Evolutionary conservation across 352 stramenopile genomes (phyloP), one percentile per base, ranked within the genome.

Genomic region (Phytophthora ohioensis): DNA sequence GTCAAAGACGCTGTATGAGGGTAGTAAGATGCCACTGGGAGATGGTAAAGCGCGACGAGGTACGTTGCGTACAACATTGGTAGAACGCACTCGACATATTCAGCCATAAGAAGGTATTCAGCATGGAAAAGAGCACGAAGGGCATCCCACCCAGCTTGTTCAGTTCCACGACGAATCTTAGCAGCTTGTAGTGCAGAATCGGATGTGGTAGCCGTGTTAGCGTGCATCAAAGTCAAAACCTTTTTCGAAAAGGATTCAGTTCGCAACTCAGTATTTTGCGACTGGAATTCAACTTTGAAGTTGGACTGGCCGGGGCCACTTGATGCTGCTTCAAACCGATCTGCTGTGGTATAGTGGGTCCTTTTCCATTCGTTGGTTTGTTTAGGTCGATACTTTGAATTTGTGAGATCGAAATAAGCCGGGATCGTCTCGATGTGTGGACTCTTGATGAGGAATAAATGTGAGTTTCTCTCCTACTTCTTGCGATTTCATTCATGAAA

Each of bases 71-170:
- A 79, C 5, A 76, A 13, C 11, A 73, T 42, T 15, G 70, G 70
- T 4, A 81, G 51, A 0, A 62, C 54, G 52, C 60, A 78, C 42
- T 76, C 66, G 49, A 81, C 57, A 49, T 79, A 79, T 46, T 76
- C 62, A 4, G 43, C 32, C 43, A 79, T 39, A 0, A 73, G 21
- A n/a, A 75, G 8, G 38, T 73, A 77, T 36, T 80, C 69, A 10
- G 52, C 64, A 17, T 68, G 61, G 42, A 76, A 78, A 7, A 78
- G 57, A 11, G 64, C 32, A n/a, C 45, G 45, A 27, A 67, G 56
- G 0, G 45, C 61, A 4, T 75, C 56, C 12, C 52, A 27, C 17
- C 57, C 42, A n/a, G 46, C 57, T 31, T 65, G 11, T 55, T 55
- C 48, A 4, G 30, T 55, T 41, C 46, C 46, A 21, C 27, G 8